Evolutionary conservation across 1,284 basidiomycete genomes (phyloP), one percentile per base, ranked within the genome.

Genomic region (Cryptococcus jaspeensis): DNA sequence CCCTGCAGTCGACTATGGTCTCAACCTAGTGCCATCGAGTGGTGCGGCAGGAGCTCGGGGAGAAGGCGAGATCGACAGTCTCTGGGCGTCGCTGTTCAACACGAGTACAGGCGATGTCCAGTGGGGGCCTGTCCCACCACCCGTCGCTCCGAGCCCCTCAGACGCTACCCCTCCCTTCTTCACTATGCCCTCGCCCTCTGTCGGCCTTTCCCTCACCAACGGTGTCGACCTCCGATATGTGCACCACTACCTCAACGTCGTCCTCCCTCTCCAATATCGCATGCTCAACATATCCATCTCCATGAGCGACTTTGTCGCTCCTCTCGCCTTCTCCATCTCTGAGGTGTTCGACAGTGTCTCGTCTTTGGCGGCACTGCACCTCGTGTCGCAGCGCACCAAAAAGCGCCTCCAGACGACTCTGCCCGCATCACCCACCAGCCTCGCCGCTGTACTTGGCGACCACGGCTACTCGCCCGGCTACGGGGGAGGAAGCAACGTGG

Each of bases 191-290:
- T 59, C 35, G 15, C 52, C 57, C 18, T 41, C 52, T 11, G 38
- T 55, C 46, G 16, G 54, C 43, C 32, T 38, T 47, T 22, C 47
- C 5, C 16, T 51, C 32, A 3, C 20, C 42, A 25, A 55, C 12
- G 20, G 44, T 2, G 43, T 36, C 9, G 43, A 59, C 18, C 52
- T 61, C 54, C 53, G 56, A 7, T 67, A 64, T 53, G 54, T 69
- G 22, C 57, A 63, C 20, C 67, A 69, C 55, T 69, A 69, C 53
- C 59, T 67, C 20, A 59, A 56, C 12, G 60, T 65, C n/a, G 64
- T 69, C 25, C 56, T 69, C 40, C 67, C 67, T 18, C 57, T 63
- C 23, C 63, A 65, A 52, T 69, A 61, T 43, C 57, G 61, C 12
- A 63, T 69, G 39, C 60, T 59, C 44, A 56, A 55, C 36, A 47